A percentile compares a stretch with the other conserved stretches of the same genome.
Evolutionary conservation across 2,329 filamentous ascomycete genomes (phyloP).

Genomic region (Kalaharituber pfeilii): DNA sequence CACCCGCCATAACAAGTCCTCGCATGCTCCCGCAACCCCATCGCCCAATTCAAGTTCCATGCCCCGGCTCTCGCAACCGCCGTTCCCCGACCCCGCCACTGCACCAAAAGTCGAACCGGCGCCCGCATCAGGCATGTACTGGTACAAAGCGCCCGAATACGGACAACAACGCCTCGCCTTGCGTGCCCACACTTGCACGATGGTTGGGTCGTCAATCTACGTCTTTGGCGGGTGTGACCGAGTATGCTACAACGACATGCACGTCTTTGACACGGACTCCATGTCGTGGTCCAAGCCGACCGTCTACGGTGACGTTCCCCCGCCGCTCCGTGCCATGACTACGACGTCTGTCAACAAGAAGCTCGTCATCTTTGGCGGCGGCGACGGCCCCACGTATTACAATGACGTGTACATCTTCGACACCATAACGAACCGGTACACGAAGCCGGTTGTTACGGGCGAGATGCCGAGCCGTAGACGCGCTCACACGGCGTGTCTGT

Average conservation of each 20-base stretch:
- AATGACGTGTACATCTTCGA: constrained; percentile 58
- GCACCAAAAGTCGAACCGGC: constrained; percentile 44
- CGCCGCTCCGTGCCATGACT: constrained; percentile 52
- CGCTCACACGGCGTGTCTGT: constrained; percentile 53
- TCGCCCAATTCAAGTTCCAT: constrained; percentile 20
- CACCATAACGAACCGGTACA: constrained; percentile 51
- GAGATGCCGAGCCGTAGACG: constrained; percentile 44
- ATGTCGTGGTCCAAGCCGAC: constrained; percentile 52
- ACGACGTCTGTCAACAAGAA: constrained; percentile 55
- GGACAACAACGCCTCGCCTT: constrained; percentile 43
- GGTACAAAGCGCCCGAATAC: constrained; percentile 48
- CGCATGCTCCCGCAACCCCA: constrained; percentile 19
- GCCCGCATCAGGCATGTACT: constrained; percentile 55
- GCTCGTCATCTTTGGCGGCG: constrained; percentile 51
- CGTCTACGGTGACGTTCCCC: constrained; percentile 46
- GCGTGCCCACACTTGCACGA: constrained; percentile 48
- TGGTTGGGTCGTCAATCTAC: constrained; percentile 49
- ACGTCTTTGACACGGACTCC: constrained; percentile 51
- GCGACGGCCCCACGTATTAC: constrained; percentile 53
- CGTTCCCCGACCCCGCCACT: constrained; percentile 27
- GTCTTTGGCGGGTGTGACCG: constrained; percentile 53
- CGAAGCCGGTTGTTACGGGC: constrained; percentile 40
- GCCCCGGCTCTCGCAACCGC: not conserved
- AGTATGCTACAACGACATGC: constrained; percentile 51
- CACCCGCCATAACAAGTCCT: constrained; percentile 7